Evolutionary conservation across 345 rosid genomes (phyloP).

Genomic region (Carallia brachiata): DNA sequence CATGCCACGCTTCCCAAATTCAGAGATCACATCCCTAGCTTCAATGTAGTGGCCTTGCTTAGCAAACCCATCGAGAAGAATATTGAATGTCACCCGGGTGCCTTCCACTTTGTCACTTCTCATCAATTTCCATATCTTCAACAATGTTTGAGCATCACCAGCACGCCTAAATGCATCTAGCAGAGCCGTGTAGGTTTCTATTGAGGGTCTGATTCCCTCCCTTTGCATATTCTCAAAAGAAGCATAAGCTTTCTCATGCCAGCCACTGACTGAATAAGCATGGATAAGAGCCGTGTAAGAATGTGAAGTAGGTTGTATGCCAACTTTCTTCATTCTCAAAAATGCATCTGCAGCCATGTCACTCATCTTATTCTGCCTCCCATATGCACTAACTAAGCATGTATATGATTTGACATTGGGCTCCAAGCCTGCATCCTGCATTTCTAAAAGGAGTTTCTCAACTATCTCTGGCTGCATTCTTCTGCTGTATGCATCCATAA

Average conservation of each 20-base stretch:
- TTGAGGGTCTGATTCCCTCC: slow-evolving; percentile 68
- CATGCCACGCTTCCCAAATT: slow-evolving; percentile 72
- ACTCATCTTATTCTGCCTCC: slow-evolving; percentile 69
- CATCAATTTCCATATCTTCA: slow-evolving; percentile 83
- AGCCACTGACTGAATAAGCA: slow-evolving; percentile 78
- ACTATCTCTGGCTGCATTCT: slow-evolving; percentile 89
- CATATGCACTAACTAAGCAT: slow-evolving; percentile 75
- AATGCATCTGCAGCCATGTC: slow-evolving; percentile 85
- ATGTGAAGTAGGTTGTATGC: slow-evolving; percentile 68
- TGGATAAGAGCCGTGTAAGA: slow-evolving; percentile 85
- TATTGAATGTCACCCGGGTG: slow-evolving; percentile 74
- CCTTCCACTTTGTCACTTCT: slow-evolving; percentile 52
- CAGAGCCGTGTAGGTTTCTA: slow-evolving; percentile 81
- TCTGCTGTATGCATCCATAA: slow-evolving; percentile 80
- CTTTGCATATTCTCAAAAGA: slow-evolving; percentile 63
- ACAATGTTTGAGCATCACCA: slow-evolving; percentile 60
- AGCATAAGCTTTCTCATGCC: slow-evolving; percentile 72
- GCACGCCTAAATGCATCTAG: slow-evolving; percentile 77
- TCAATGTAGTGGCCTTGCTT: slow-evolving; percentile 81
- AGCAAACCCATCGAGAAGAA: slow-evolving; percentile 82
- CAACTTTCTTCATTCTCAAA: slow-evolving; percentile 68
- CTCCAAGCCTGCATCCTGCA: slow-evolving; percentile 60
- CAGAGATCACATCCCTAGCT: slow-evolving; percentile 77
- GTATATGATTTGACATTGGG: slow-evolving; percentile 70
- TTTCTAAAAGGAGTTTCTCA: slow-evolving; percentile 61